Percentiles rank a stretch among this genome's conserved stretches.
phyloP scores from a whole-genome alignment of 495 filamentous ascomycete genomes.

The Jackrogersella minutella region DNA sequence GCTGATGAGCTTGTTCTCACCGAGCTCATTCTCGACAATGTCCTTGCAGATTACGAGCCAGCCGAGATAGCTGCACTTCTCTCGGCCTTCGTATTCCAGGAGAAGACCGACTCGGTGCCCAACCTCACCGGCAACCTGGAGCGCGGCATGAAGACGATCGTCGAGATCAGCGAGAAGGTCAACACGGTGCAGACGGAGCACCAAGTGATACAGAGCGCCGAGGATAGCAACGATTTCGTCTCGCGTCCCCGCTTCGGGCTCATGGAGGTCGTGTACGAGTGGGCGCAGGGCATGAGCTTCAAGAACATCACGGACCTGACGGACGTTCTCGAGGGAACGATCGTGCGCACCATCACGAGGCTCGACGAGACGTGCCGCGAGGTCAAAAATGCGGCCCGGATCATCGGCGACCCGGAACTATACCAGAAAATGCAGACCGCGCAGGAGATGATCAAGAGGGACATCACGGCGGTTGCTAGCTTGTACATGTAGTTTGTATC shows the following conservation, averaged over 20 bases:
- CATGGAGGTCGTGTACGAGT: constrained; percentile 98
- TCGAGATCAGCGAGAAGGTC: constrained; percentile 87
- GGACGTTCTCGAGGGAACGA: constrained; percentile 95
- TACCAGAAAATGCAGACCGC: constrained; percentile 96
- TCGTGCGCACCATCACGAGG: constrained; percentile 90
- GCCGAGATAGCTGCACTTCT: constrained; percentile 96
- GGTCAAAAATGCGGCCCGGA: constrained; percentile 94
- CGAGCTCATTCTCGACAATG: constrained; percentile 94
- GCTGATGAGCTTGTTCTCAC: constrained; percentile 97
- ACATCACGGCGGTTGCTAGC: constrained; percentile 89
- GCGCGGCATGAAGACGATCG: constrained; percentile 83
- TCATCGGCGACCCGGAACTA: constrained; percentile 93
- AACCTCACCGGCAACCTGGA: constrained; percentile 86
- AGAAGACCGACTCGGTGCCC: constrained; percentile 87
- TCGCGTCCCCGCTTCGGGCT: constrained; percentile 87
- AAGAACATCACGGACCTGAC: constrained; percentile 97
- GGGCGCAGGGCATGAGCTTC: constrained; percentile 97
- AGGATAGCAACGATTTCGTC: constrained; percentile 92
- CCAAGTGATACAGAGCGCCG: constrained; percentile 88
- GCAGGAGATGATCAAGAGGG: constrained; percentile 96
- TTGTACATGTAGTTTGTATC: constrained; percentile 76
- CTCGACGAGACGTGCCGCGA: constrained; percentile 96
- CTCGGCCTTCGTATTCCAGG: constrained; percentile 97
- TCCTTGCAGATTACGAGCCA: constrained; percentile 92
- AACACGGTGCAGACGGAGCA: constrained; percentile 85